Conservation (phyloP, 768 basidiomycete genomes). For the Favolaschia claudopus region DNA sequence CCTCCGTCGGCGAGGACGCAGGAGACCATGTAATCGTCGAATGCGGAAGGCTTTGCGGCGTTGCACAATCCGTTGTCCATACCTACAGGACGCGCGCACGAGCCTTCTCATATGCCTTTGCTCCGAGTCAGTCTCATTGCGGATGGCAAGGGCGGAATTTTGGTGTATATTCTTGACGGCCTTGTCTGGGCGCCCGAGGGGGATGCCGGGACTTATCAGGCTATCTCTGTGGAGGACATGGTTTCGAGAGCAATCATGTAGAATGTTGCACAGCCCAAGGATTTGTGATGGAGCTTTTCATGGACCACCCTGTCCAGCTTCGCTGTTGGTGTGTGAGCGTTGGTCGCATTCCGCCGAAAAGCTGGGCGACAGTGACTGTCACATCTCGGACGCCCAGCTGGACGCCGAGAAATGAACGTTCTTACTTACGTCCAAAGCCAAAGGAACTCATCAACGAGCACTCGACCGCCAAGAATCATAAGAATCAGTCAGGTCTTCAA, state of each 20-base stretch:
- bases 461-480: no score
- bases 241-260: slow-evolving; percentile 61
- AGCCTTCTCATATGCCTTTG: slow-evolving; percentile 86
- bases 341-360: no score
- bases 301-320: no score
- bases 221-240: slow-evolving; percentile 91
- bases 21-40: slow-evolving; percentile 91
- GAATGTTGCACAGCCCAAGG: no score
- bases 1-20: slow-evolving; percentile 62
- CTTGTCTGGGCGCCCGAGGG: slow-evolving; percentile 84
- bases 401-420: no score
- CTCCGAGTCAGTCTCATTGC: slow-evolving; percentile 81
- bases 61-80: slow-evolving; percentile 89
- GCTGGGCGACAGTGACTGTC: no score
- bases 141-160: slow-evolving; percentile 86
- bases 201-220: slow-evolving; percentile 70
- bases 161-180: slow-evolving; percentile 92
- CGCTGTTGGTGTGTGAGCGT: no score
- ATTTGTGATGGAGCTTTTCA: no score
- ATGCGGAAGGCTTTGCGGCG: slow-evolving; percentile 91
- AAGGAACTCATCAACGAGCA: no score
- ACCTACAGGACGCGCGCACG: slow-evolving; percentile 86
- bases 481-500: no score
- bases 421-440: no score
- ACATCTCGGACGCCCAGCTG: no score